Evolutionary conservation across 176 grass and related monocot genomes (phyloP), one percentile per base, ranked within the genome.

Genomic region (Poa pratensis): DNA sequence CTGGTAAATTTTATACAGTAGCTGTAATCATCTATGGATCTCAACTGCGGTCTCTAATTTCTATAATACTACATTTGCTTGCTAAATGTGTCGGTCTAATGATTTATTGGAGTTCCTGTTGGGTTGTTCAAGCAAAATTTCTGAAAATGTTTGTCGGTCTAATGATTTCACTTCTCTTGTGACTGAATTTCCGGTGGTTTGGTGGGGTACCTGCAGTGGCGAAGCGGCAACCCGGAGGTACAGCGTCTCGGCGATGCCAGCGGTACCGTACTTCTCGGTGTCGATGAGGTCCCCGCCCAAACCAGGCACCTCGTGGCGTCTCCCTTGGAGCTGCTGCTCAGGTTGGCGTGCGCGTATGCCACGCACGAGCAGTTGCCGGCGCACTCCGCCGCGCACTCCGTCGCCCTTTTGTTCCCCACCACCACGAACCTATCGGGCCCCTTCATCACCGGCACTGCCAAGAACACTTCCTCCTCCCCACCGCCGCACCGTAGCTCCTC

Each of bases 331-430:
- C 58, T 61, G 58, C 22, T 61, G 58, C 58, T 61, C 22, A 61
- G 58, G 22, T 61, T 61, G 22, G 58, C 20, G 22, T 61, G 58
- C 22, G 22, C 58, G 58, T 61, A 61, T 0, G 58, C 58, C 9
- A 79, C 42, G 8, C 91, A 88, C 0, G 91, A 93, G 76, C 91
- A 93, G 66, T 93, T 71, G 8, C 48, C 0, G 46, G 3, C 53
- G 50, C 80, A 82, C 65, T 70, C 30, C 2, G n/a, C 64, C 7
- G 12, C 42, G 83, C 84, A 62, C 30, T 58, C n/a, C 57, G 57
- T 9, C 9, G 57, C 57, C 3, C 0, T 9, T n/a, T 5, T 60
- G 57, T 60, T 60, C 3, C 0, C 57, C 57, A 60, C 57, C 3
- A 60, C 57, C 0, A 23, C n/a, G n/a, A 60, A 60, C 57, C n/a